Conservation (phyloP, 108 stramenopile genomes). For the Stephanodiscus triporus region DNA sequence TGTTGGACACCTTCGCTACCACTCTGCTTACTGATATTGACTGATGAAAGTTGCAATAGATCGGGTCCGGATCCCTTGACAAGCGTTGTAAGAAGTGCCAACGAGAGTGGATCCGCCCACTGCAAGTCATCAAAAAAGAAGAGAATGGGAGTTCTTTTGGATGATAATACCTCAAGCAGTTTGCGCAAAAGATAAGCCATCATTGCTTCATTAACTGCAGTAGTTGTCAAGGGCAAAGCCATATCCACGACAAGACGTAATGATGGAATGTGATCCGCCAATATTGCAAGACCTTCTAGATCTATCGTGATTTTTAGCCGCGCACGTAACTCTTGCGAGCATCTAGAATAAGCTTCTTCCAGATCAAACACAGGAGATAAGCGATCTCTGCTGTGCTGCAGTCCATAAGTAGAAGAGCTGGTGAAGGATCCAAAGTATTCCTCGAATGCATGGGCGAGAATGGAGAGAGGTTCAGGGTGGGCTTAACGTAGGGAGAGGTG, state of each 20-base stretch:
- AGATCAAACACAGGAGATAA: neutral
- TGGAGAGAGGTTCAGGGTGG: conserved; percentile 33
- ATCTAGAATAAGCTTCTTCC: neutral
- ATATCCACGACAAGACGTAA: conserved; percentile 5
- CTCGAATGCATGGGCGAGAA: conserved; percentile 29
- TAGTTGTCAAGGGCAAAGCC: neutral
- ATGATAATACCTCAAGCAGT: conserved; percentile 18
- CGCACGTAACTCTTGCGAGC: conserved; percentile 6
- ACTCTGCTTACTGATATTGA: neutral
- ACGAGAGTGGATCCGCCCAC: conserved; percentile 60
- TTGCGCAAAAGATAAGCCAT: conserved; percentile 23
- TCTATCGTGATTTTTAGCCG: conserved; percentile 8
- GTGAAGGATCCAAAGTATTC: conserved; percentile 11
- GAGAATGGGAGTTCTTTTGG: conserved; percentile 3
- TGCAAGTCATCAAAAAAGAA: conserved; percentile 70
- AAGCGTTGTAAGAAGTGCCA: conserved; percentile 52
- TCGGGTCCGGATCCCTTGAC: conserved; percentile 27
- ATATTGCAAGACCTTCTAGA: conserved; percentile 6
- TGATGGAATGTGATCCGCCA: conserved; percentile 28
- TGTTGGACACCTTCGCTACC: neutral
- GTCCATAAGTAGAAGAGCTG: conserved; percentile 2
- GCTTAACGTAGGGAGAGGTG: neutral
- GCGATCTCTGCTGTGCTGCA: too few species aligned
- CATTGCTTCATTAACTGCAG: conserved; percentile 17
- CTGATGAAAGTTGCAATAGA: neutral